Evolutionary conservation across 495 filamentous ascomycete species (phyloP).

Genomic region (Hypoxylon intermedium): DNA sequence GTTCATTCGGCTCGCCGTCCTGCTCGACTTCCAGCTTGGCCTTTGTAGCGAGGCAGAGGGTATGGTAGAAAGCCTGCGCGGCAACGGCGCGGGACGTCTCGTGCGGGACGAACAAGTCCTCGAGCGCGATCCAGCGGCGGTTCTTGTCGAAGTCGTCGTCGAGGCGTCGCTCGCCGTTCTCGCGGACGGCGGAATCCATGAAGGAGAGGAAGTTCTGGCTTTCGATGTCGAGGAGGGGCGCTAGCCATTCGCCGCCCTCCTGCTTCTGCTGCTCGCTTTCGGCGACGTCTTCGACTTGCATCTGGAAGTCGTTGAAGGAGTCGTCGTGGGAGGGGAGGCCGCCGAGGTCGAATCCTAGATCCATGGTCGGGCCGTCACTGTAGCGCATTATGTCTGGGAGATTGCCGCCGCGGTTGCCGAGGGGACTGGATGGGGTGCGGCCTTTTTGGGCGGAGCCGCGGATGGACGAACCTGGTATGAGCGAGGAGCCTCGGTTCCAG

Average conservation of each 20-base stretch:
- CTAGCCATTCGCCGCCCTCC: constrained; percentile 9
- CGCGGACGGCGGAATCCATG: constrained; percentile 51
- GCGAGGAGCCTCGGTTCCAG: constrained; percentile 55
- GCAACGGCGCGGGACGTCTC: constrained; percentile 65
- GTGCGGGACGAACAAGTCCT: constrained; percentile 62
- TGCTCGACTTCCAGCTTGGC: constrained; percentile 63
- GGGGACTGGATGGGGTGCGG: constrained; percentile 50
- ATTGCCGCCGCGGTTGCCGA: constrained; percentile 41
- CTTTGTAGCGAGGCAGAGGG: constrained; percentile 73
- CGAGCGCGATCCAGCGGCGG: constrained; percentile 61
- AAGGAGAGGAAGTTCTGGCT: constrained; percentile 62
- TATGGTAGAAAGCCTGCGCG: constrained; percentile 76
- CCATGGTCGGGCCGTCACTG: constrained; percentile 45
- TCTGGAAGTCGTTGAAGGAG: constrained; percentile 21
- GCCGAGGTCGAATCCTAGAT: constrained; percentile 38
- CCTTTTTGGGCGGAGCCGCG: constrained; percentile 45
- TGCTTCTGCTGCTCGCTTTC: constrained; percentile 19
- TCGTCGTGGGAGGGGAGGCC: constrained; percentile 37
- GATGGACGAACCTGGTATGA: constrained; percentile 46
- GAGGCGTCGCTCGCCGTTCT: constrained; percentile 45
- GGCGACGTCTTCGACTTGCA: not conserved
- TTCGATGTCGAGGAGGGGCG: constrained; percentile 45
- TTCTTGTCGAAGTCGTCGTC: constrained; percentile 47
- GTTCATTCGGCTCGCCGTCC: constrained; percentile 41
- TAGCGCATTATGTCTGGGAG: constrained; percentile 48